Evolutionary conservation across 805 yeast genomes (phyloP).

Genomic region (Hanseniaspora valbyensis): DNA sequence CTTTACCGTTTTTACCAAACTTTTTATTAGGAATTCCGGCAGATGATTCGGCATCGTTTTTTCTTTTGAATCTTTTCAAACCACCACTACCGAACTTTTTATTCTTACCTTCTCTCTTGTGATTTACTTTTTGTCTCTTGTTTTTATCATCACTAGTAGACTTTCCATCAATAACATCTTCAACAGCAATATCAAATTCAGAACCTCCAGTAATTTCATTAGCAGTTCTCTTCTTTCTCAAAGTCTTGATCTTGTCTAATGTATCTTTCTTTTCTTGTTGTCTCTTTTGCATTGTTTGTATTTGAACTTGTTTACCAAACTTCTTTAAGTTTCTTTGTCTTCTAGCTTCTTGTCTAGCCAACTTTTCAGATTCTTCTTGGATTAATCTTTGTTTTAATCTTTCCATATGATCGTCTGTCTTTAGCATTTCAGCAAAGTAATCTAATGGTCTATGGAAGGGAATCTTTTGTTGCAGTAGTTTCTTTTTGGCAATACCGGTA

Average conservation of each 20-base stretch:
- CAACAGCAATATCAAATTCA: conserved; percentile 83
- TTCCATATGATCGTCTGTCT: conserved; percentile 97
- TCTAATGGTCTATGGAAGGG: conserved; percentile 90
- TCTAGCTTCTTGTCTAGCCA: conserved; percentile 85
- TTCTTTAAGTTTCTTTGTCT: conserved; percentile 90
- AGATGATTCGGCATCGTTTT: conserved; percentile 62
- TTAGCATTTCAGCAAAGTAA: conserved; percentile 97
- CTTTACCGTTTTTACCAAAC: conserved; percentile 6
- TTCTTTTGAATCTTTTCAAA: conserved; percentile 58
- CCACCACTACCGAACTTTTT: conserved; percentile 71
- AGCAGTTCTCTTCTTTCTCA: conserved; percentile 76
- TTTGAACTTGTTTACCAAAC: conserved; percentile 94
- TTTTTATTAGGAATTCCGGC: conserved; percentile 43
- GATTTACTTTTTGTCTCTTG: conserved; percentile 47
- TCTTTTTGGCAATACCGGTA: conserved; percentile 57
- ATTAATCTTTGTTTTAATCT: conserved; percentile 71
- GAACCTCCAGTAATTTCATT: conserved; percentile 53
- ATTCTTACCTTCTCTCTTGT: conserved; percentile 55
- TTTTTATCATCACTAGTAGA: conserved; percentile 29
- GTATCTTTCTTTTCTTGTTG: conserved; percentile 87
- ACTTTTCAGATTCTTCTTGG: conserved; percentile 70
- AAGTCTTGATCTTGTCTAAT: conserved; percentile 76
- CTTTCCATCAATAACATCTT: conserved; percentile 54
- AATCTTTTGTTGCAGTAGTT: conserved; percentile 56
- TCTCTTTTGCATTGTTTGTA: conserved; percentile 84